Conservation (phyloP, 768 basidiomycete genomes). For the Cantharellus anzutake region DNA sequence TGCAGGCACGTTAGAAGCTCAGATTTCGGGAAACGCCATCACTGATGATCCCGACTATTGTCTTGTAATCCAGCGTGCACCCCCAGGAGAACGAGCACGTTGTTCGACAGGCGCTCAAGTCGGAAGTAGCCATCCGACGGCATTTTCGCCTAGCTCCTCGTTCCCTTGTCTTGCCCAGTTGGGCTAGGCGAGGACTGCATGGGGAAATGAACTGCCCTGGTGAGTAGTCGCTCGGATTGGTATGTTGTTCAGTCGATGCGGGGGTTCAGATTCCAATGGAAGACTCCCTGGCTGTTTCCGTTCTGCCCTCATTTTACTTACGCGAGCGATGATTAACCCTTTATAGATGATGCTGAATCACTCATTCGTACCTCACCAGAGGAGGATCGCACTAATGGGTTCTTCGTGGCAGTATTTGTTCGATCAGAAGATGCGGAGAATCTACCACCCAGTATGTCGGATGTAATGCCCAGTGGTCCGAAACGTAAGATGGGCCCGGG, state of each 20-base stretch:
- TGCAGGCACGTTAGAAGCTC: not conserved
- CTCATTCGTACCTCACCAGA: constrained; percentile 57
- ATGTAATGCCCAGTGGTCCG: too few species aligned
- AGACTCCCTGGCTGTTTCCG: not conserved
- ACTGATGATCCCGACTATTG: too few species aligned
- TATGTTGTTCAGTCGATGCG: not conserved
- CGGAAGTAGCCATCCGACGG: constrained; percentile 41
- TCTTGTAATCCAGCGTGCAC: constrained; percentile 53
- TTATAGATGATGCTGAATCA: constrained; percentile 27
- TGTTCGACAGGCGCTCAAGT: constrained; percentile 50
- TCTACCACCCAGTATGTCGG: not conserved
- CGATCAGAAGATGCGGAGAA: not conserved
- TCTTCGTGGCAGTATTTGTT: constrained; percentile 95
- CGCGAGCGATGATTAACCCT: not conserved
- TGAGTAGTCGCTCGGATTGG: constrained; percentile 13
- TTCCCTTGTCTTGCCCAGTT: constrained; percentile 51
- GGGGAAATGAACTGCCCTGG: constrained; percentile 41
- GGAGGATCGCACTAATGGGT: constrained; percentile 85
- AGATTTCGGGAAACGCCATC: too few species aligned
- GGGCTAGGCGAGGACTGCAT: constrained; percentile 61
- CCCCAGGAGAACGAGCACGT: constrained; percentile 87
- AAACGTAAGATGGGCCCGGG: too few species aligned
- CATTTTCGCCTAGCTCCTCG: constrained; percentile 52
- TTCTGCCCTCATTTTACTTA: not conserved
- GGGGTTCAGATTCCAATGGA: not conserved